Evolutionary conservation across 306 rosid species (phyloP).

Genomic region (Cicer cuneatum): DNA sequence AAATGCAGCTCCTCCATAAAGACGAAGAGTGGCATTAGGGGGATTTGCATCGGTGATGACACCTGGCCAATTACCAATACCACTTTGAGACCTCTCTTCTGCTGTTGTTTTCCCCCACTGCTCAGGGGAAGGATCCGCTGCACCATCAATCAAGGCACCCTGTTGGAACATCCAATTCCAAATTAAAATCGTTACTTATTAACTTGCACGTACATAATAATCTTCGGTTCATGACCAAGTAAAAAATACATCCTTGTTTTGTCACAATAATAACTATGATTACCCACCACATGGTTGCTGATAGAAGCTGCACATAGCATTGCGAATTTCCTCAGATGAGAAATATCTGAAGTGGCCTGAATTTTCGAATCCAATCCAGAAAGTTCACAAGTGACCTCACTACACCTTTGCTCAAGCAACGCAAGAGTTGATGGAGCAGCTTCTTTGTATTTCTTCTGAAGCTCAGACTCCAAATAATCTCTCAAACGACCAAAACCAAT

Average conservation of each 20-base stretch:
- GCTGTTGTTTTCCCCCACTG: slow-evolving; percentile 92
- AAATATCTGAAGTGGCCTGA: slow-evolving; percentile 87
- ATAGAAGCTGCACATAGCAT: slow-evolving; percentile 85
- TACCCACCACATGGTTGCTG: slow-evolving; percentile 87
- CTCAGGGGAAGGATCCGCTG: slow-evolving; percentile 98
- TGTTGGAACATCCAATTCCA: slow-evolving; percentile 44
- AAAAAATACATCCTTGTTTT: neutral
- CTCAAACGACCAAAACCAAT: slow-evolving; percentile 84
- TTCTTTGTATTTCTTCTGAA: slow-evolving; percentile 95
- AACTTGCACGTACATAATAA: slow-evolving; percentile 12
- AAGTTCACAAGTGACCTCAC: slow-evolving; percentile 73
- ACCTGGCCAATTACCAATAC: slow-evolving; percentile 95
- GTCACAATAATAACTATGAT: slow-evolving; percentile 13
- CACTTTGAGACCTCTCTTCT: slow-evolving; percentile 84
- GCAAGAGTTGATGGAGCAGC: slow-evolving; percentile 98
- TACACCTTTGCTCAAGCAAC: slow-evolving; percentile 93
- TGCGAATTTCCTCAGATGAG: slow-evolving; percentile 85
- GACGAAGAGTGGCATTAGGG: slow-evolving; percentile 88
- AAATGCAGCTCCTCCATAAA: slow-evolving; percentile 98
- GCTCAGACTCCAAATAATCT: slow-evolving; percentile 88
- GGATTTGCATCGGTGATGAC: slow-evolving; percentile 69
- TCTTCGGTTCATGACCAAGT: slow-evolving; percentile 6
- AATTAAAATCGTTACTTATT: slow-evolving; percentile 16
- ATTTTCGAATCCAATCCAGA: slow-evolving; percentile 73
- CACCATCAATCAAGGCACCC: slow-evolving; percentile 94